phyloP scores from a whole-genome alignment of 2,329 filamentous ascomycete genomes.

The Ophiocordyceps polyrhachis-furcata region DNA sequence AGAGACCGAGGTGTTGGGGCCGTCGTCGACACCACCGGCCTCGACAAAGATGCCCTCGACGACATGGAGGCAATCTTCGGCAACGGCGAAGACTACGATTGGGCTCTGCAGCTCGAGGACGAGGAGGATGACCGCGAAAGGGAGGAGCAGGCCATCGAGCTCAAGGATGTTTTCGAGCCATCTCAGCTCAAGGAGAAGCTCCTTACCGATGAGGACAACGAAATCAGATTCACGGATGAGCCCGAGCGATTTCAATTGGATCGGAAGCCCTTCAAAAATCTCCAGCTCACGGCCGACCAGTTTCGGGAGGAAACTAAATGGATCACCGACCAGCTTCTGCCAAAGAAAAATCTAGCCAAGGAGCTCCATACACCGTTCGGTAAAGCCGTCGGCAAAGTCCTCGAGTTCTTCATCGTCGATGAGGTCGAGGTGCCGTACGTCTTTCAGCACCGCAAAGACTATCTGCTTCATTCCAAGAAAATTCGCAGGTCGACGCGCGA shows the following conservation, averaged over 20 bases:
- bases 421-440: slow-evolving; percentile 95
- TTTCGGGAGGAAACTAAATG: slow-evolving; percentile 79
- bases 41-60: slow-evolving; percentile 83
- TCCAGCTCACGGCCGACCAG: slow-evolving; percentile 65
- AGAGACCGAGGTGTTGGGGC: slow-evolving; percentile 49
- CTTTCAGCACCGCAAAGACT: slow-evolving; percentile 95
- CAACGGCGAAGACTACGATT: slow-evolving; percentile 87
- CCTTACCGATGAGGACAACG: slow-evolving; percentile 86
- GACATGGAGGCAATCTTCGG: slow-evolving; percentile 96
- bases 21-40: slow-evolving; percentile 60
- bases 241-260: slow-evolving; percentile 91
- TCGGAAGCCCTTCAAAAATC: slow-evolving; percentile 68
- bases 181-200: slow-evolving; percentile 88
- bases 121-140: slow-evolving; percentile 62
- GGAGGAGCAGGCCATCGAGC: slow-evolving; percentile 69
- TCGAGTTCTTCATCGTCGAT: slow-evolving; percentile 89
- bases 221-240: slow-evolving; percentile 73
- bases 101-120: slow-evolving; percentile 78
- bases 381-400: slow-evolving; percentile 73
- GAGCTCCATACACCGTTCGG: slow-evolving; percentile 70
- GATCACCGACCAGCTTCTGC: slow-evolving; percentile 81
- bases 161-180: slow-evolving; percentile 97
- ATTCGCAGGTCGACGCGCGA: slow-evolving; percentile 39
- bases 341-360: slow-evolving; percentile 57
- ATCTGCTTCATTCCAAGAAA: slow-evolving; percentile 77